Evolutionary conservation across 495 filamentous ascomycete genomes (phyloP), one percentile per base, ranked within the genome.

Genomic region (Daldinia bambusicola): DNA sequence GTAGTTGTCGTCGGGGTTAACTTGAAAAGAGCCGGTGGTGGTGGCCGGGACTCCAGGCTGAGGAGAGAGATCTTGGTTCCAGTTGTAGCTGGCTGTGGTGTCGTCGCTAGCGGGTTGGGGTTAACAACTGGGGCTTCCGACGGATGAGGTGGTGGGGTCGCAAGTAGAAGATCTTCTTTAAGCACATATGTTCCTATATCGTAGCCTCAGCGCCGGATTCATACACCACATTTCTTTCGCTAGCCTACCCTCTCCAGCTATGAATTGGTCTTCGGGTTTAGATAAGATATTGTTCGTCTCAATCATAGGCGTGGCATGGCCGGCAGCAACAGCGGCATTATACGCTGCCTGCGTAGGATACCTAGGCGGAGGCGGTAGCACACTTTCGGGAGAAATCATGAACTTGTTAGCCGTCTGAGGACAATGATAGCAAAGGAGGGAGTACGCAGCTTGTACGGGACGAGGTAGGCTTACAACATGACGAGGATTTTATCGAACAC

Each of bases 111-210:
- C 40, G 95, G 95, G 74, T 98, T 99, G 10, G 91, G 89, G 77
- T 93, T 97, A 68, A 89, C 79, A 22, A 93, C 80, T 6, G 93
- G 94, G 37, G 92, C 89, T 83, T 98, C 96, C 59, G 93, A 94
- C 30, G 95, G 95, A 79, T 98, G 95, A 5, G 96, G 93, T 61
- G 93, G 95, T 60, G 95, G 95, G 62, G 94, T 98, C 50, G 95
- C 95, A 34, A 99, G 90, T 63, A 92, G 91, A 36, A 99, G 84
- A 76, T 96, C 91, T 78, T 98, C 95, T 78, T 90, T 89, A 18
- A 98, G 87, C 43, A 89, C 85, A 74, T 99, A 99, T 53, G 92
- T 93, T 71, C 95, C 93, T 96, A 72, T 68, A 52, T 48, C 20
- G 30, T 36, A 55, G 38, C 43, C 45, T 74, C 61, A 74, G 69